Base-by-base conservation (phyloP, 352 stramenopile genomes). In the Phytophthora kernoviae region DNA sequence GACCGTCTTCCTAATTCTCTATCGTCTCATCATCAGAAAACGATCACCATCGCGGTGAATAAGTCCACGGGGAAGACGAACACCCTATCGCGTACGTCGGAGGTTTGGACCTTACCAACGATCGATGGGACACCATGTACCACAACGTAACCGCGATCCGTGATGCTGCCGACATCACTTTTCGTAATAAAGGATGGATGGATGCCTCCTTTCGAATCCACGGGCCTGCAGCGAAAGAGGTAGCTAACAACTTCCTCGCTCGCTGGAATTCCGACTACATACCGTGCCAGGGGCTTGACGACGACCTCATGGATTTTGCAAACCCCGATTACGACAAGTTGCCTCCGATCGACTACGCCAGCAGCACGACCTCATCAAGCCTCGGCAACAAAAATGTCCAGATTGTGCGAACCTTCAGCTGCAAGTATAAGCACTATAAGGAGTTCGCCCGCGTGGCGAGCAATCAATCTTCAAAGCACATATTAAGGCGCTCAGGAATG, bases 361-460 rank as follows among this genome's bases (percentile, higher is more conserved):
- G 51, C 12, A 58, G 36, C 47, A 58, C 47, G 22, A 47, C 56
- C 7, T 22, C 30, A 2, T 52, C 41, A 1, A 55, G 52, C 8
- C 42, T 68, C 12, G 65, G 56, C 11, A 46, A 48, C 0, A 58
- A 81, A n/a, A 79, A 73, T 24, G 53, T 87, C 2, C 75, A 89
- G 56, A 69, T 88, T 50, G 66, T 81, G 9, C 73, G 73, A 18
- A 90, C 80, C 1, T 90, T 84, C 65, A 87, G 75, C 60, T 84
- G 75, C 53, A 62, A 65, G 41, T 76, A 77, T 53, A 40, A 68
- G 48, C 54, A 74, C 39, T 88, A 86, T 43, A 59, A 77, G 11
- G 54, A 73, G 30, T 86, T 91, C 34, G 77, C 81, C 81, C 81
- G 0, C 43, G 54, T 2, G 73, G 81, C n/a, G 81, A 88, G 24